phyloP scores from a whole-genome alignment of 768 basidiomycete species.

The Pulveroboletus sp. region DNA sequence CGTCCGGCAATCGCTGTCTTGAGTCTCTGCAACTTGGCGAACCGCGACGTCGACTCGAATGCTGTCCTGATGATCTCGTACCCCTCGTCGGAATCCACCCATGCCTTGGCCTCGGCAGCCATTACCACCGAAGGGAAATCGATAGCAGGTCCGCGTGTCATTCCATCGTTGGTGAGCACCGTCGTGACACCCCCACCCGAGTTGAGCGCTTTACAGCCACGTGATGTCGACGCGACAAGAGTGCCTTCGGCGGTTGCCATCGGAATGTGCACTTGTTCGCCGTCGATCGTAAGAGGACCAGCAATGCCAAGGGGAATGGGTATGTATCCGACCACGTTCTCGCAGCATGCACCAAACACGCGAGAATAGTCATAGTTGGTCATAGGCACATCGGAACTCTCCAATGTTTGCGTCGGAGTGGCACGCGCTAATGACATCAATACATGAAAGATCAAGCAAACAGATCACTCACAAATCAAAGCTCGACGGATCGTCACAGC shows the following conservation, averaged over 20 bases:
- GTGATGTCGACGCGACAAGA: slow-evolving; percentile 93
- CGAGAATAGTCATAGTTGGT: slow-evolving; percentile 88
- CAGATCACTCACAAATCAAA: slow-evolving; percentile 69
- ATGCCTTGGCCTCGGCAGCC: slow-evolving; percentile 82
- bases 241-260: slow-evolving; percentile 99
- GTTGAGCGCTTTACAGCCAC: slow-evolving; percentile 97
- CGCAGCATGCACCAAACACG: slow-evolving; percentile 96
- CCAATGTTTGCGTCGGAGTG: slow-evolving; percentile 79
- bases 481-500: slow-evolving; percentile 86
- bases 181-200: slow-evolving; percentile 94
- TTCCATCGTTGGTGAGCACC: slow-evolving; percentile 86
- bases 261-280: slow-evolving; percentile 80
- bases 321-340: slow-evolving; percentile 97
- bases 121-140: slow-evolving; percentile 82
- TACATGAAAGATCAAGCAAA: slow-evolving; percentile 1
- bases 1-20: slow-evolving; percentile 92
- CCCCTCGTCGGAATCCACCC: slow-evolving; percentile 85
- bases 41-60: slow-evolving; percentile 93
- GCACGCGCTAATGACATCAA: slow-evolving; percentile 62
- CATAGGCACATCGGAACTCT: slow-evolving; percentile 79
- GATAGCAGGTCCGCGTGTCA: slow-evolving; percentile 99
- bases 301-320: slow-evolving; percentile 96
- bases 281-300: slow-evolving; percentile 91
- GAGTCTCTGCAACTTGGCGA: slow-evolving; percentile 80
- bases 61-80: slow-evolving; percentile 72